phyloP scores from a whole-genome alignment of 306 rosid genomes.

The Betula pendula region DNA sequence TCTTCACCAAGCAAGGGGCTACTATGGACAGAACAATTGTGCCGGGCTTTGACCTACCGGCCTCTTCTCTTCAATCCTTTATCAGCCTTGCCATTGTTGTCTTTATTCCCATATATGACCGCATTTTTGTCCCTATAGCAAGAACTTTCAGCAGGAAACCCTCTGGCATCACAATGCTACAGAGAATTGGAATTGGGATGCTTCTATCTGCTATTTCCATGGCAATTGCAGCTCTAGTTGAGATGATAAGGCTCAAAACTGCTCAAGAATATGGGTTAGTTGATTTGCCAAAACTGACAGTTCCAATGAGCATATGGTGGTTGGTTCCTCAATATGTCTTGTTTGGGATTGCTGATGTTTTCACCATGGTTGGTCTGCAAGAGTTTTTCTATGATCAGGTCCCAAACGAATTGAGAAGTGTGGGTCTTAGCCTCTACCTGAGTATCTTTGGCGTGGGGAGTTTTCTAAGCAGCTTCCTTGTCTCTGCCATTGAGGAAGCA shows the following conservation, averaged over 20 bases:
- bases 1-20: constrained; percentile 58
- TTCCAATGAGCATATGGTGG: constrained; percentile 84
- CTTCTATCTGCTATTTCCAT: constrained; percentile 39
- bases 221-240: constrained; percentile 56
- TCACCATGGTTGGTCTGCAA: constrained; percentile 73
- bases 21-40: constrained; percentile 53
- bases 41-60: constrained; percentile 44
- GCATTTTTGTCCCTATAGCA: constrained; percentile 51
- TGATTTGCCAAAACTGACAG: constrained; percentile 46
- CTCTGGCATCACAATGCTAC: constrained; percentile 70
- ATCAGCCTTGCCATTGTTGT: constrained; percentile 29
- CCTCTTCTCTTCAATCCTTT: constrained; percentile 64
- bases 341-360: constrained; percentile 51
- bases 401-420: constrained; percentile 60
- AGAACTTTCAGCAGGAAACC: constrained; percentile 49
- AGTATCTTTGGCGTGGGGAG: constrained; percentile 65
- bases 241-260: constrained; percentile 53
- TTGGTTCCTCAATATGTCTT: constrained; percentile 63
- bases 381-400: constrained; percentile 81
- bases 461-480: constrained; percentile 61
- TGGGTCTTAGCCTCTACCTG: constrained; percentile 62
- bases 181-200: constrained; percentile 68
- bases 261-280: constrained; percentile 56
- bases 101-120: constrained; percentile 54
- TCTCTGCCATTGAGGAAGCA: constrained; percentile 39